These are phyloP conservation scores for Stenocarpella maydis DNA, from an alignment of 2,329 filamentous ascomycete species.

Conservation along the genomic window DNA sequence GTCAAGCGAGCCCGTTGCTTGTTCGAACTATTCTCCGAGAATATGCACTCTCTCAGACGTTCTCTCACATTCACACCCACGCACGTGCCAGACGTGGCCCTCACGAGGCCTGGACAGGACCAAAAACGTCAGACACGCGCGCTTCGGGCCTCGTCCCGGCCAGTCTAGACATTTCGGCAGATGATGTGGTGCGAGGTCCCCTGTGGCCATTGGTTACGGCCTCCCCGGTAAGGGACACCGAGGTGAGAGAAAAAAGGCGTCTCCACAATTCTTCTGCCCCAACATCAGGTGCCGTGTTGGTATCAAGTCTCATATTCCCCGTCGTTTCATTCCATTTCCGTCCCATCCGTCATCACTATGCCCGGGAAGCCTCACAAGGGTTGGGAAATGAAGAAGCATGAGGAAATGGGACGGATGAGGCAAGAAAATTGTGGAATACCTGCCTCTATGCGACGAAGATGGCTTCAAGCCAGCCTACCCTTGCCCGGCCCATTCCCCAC, in stretches of 20 bases:
- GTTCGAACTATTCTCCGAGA: slow-evolving; percentile 8
- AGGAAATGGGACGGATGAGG: neutral
- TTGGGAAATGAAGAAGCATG: neutral
- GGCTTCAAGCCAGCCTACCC: neutral
- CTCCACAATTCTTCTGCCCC: neutral
- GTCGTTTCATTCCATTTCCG: slow-evolving; percentile 28
- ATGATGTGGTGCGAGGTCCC: neutral
- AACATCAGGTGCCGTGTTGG: slow-evolving; percentile 11
- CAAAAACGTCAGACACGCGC: neutral
- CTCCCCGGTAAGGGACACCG: slow-evolving; percentile 17
- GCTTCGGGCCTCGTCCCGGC: neutral
- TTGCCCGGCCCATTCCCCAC: neutral
- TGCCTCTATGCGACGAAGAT: neutral
- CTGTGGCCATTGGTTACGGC: neutral
- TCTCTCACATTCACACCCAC: neutral
- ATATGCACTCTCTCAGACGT: neutral
- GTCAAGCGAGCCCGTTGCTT: no score
- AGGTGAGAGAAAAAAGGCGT: neutral
- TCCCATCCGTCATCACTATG: slow-evolving; percentile 22
- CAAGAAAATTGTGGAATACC: neutral
- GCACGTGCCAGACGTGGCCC: neutral
- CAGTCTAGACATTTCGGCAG: slow-evolving; percentile 13
- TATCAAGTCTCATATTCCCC: slow-evolving; percentile 20
- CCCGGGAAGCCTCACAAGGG: neutral
- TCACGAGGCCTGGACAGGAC: slow-evolving; percentile 2